phyloP scores from a whole-genome alignment of 2,329 filamentous ascomycete genomes.

The Fusarium subtropicale region DNA sequence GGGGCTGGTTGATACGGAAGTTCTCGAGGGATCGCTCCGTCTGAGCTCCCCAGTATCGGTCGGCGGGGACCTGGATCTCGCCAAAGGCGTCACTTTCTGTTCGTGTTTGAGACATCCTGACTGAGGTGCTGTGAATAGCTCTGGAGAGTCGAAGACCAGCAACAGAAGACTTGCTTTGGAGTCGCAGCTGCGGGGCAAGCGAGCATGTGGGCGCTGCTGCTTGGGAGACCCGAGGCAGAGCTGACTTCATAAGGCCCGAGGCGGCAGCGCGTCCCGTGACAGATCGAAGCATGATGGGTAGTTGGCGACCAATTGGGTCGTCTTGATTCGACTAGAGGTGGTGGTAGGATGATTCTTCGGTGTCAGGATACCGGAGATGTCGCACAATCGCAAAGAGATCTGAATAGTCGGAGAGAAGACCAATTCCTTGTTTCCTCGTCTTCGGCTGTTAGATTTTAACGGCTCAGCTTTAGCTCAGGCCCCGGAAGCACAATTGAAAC shows the following conservation, averaged over 20 bases:
- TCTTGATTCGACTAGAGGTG: constrained; percentile 9
- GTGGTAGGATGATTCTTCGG: constrained; percentile 6
- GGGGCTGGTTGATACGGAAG: constrained; percentile 99
- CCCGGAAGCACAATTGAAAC: constrained; percentile 14
- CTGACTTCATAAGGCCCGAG: constrained; percentile 43
- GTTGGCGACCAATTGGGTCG: constrained; percentile 39
- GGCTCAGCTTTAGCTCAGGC: constrained; percentile 24
- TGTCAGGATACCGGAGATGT: constrained; percentile 12
- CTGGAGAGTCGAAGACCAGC: constrained; percentile 40
- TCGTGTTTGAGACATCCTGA: constrained; percentile 70
- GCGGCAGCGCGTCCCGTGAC: constrained; percentile 45
- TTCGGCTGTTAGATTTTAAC: constrained; percentile 36
- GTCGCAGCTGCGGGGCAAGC: constrained; percentile 44
- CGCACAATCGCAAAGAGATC: constrained; percentile 7
- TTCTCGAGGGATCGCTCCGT: constrained; percentile 96
- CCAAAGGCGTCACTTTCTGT: constrained; percentile 98
- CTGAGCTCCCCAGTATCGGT: constrained; percentile 99
- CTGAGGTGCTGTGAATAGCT: constrained; percentile 58
- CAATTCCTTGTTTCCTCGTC: constrained; percentile 17
- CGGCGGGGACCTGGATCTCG: constrained; percentile 88
- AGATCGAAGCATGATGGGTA: constrained; percentile 46
- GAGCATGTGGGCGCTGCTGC: constrained; percentile 43
- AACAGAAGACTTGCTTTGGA: constrained; percentile 30
- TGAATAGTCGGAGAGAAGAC: constrained; percentile 21
- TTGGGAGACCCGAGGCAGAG: constrained; percentile 44